Percentiles rank a stretch among this genome's conserved stretches.
These are phyloP conservation scores for Dryas octopetala DNA, from an alignment of 306 rosid species.

Conservation along the genomic window DNA sequence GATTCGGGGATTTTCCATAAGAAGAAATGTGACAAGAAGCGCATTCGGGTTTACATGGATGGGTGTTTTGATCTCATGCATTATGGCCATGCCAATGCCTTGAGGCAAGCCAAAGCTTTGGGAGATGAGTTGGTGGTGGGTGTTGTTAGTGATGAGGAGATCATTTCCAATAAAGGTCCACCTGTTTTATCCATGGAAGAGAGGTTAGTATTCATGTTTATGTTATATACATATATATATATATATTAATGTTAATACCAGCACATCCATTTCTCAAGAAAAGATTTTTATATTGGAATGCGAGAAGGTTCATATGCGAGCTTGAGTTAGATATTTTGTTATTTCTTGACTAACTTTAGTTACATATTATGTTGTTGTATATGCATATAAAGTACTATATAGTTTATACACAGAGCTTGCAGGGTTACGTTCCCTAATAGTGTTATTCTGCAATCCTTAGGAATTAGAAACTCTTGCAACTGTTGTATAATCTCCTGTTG, in stretches of 20 bases:
- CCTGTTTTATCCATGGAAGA: constrained; percentile 91
- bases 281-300: not conserved
- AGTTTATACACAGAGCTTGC: not conserved
- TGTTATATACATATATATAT: not conserved
- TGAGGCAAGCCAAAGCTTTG: constrained; percentile 94
- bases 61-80: constrained; percentile 99
- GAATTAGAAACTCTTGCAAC: not conserved
- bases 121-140: constrained; percentile 97
- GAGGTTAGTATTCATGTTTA: constrained; percentile 46
- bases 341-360: not conserved
- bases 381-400: not conserved
- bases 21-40: constrained; percentile 70
- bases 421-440: not conserved
- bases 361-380: not conserved
- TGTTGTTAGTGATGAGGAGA: constrained; percentile 91
- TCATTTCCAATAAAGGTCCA: constrained; percentile 85
- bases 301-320: not conserved
- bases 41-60: constrained; percentile 93
- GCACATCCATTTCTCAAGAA: not conserved
- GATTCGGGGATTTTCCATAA: constrained; percentile 67
- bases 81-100: constrained; percentile 97
- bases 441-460: not conserved
- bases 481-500: not conserved
- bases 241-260: not conserved
- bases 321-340: not conserved